phyloP scores from a whole-genome alignment of 2,329 filamentous ascomycete genomes.

The Arthroderma uncinatum region DNA sequence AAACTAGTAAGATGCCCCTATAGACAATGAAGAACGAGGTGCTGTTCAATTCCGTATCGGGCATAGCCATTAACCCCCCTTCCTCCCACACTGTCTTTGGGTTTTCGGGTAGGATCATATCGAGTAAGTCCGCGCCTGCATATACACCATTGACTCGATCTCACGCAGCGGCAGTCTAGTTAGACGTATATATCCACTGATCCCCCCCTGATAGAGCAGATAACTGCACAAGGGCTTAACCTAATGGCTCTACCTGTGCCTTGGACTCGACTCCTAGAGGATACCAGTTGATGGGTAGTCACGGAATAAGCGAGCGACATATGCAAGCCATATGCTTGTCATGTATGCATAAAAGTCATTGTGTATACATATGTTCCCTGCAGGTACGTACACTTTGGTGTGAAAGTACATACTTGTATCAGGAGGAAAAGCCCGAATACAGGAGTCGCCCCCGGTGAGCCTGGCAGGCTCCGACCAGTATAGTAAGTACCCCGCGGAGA shows the following conservation, averaged over 20 bases:
- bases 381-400: neutral
- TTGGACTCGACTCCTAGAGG: neutral
- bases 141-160: too few species aligned
- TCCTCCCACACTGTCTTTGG: neutral
- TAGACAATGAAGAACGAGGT: too few species aligned
- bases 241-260: neutral
- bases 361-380: neutral
- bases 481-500: neutral
- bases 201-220: neutral
- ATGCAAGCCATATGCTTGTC: slow-evolving; percentile 2
- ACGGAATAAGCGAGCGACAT: neutral
- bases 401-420: neutral
- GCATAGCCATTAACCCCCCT: neutral
- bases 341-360: neutral
- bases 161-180: neutral
- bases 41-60: neutral
- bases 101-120: neutral
- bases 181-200: neutral
- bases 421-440: neutral
- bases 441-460: neutral
- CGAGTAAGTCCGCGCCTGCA: neutral
- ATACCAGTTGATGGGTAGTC: slow-evolving; percentile 4
- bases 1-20: too few species aligned
- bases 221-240: neutral
- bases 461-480: too few species aligned